phyloP scores from a whole-genome alignment of 805 yeast genomes.

The Metschnikowia similis region DNA sequence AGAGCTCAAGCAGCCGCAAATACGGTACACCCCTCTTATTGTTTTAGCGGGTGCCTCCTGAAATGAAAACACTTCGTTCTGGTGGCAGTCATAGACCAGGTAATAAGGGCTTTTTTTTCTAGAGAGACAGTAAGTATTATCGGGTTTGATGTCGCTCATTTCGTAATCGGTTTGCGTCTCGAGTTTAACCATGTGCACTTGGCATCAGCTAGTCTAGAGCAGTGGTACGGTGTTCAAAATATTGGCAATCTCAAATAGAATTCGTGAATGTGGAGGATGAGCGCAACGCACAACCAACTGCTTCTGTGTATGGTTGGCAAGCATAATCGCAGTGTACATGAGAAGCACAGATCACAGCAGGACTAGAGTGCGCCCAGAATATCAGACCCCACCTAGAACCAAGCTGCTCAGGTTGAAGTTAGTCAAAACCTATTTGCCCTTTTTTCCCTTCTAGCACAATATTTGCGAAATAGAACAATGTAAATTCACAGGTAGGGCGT shows the following conservation, averaged over 20 bases:
- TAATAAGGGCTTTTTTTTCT: neutral
- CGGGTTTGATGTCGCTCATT: neutral
- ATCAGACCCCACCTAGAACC: neutral
- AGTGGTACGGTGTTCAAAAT: neutral
- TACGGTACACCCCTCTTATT: neutral
- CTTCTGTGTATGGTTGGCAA: neutral
- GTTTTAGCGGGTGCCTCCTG: neutral
- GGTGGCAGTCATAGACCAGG: conserved; percentile 1
- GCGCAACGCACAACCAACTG: neutral
- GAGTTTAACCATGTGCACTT: neutral
- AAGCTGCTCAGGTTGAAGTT: neutral
- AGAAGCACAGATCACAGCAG: neutral
- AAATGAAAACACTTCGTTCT: neutral
- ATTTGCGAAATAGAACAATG: neutral
- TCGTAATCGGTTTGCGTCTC: neutral
- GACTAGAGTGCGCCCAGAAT: neutral
- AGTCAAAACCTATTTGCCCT: too few species aligned
- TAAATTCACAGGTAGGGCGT: neutral
- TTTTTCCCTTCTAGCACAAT: too few species aligned
- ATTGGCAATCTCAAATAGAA: neutral
- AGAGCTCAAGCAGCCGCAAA: neutral
- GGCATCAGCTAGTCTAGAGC: neutral
- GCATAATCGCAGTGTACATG: neutral
- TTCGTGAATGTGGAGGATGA: neutral
- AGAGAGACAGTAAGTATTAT: neutral